Base-by-base conservation (phyloP, 2,329 filamentous ascomycete species). In the Fusarium brevicatenulatum region DNA sequence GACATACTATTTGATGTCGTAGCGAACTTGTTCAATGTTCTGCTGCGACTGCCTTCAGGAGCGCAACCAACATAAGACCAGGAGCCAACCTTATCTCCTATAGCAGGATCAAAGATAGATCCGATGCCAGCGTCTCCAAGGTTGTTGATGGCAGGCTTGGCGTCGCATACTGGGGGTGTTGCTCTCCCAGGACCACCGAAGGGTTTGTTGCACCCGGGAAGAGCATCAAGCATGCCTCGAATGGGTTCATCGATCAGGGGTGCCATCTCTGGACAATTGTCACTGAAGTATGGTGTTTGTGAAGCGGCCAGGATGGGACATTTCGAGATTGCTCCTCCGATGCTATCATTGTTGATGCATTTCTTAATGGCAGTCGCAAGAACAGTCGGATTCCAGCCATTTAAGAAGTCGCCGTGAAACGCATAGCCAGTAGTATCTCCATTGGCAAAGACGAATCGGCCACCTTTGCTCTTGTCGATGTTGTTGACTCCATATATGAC, bases 341-440 rank as follows among this genome's bases (percentile, higher is more conserved):
- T 57, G 18, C 39, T 49, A 15, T 76, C 74, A 25, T 76, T 66
- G 36, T 76, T 76, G 60, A 76, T 64, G 40, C 74, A 76, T 5
- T 67, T 58, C 40, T 75, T 70, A 44, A 76, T 70, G 5, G 74
- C 74, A 32, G 23, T 44, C 12, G 58, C 43, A 18, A 76, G 74
- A 16, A 75, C 67, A 7, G 42, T 44, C 16, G 59, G 53, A 4
- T 76, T 56, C 74, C 74, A 76, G 25, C 67, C 74, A 40, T 76
- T 76, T 0, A 76, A 36, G 23, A 76, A 76, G 49, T 76, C 74
- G n/a, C 72, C 74, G 7, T 76, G 74, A 28, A 76, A 76, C 18
- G 53, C 63, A 19, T 75, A 76, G 6, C 74, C 74, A 12, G 74
- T 76, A 7, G 74, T 76, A 18, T 76, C 74, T 21, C 74, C 74